Percentiles rank a stretch among this genome's conserved stretches.
Evolutionary conservation across 1,284 basidiomycete species (phyloP).

Genomic region (Sanghuangporus baumii): DNA sequence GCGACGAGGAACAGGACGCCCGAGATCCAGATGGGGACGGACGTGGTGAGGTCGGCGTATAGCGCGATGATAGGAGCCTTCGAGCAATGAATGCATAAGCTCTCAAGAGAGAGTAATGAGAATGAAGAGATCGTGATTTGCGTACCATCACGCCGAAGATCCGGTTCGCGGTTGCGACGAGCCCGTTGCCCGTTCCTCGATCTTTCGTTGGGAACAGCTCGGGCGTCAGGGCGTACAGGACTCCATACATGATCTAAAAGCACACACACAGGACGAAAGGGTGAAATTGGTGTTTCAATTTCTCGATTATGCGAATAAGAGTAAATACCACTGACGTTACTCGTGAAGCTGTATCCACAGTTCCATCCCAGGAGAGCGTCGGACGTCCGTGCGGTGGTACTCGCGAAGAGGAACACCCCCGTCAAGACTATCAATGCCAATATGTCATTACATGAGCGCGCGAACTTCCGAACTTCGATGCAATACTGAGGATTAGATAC

Average conservation of each 20-base stretch:
- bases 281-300: background rate
- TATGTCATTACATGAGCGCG: conserved; percentile 22
- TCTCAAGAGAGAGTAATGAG: conserved; percentile 27
- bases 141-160: conserved; percentile 60
- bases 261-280: background rate
- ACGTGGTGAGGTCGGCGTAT: conserved; percentile 51
- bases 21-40: conserved; percentile 67
- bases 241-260: conserved; percentile 67
- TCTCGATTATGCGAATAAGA: conserved; percentile 18
- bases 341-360: conserved; percentile 57
- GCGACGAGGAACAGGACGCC: conserved; percentile 61
- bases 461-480: background rate
- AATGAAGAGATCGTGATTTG: conserved; percentile 14
- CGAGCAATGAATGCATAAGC: background rate
- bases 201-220: conserved; percentile 74
- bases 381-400: conserved; percentile 64
- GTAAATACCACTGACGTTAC: conserved; percentile 38
- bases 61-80: conserved; percentile 65
- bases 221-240: conserved; percentile 64
- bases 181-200: conserved; percentile 58
- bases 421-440: conserved; percentile 44
- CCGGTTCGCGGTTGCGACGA: conserved; percentile 51
- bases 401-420: conserved; percentile 65
- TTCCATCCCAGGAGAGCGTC: conserved; percentile 66
- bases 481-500: conserved; percentile 13